phyloP scores from a whole-genome alignment of 345 rosid species.

The Corymbia maculata region DNA sequence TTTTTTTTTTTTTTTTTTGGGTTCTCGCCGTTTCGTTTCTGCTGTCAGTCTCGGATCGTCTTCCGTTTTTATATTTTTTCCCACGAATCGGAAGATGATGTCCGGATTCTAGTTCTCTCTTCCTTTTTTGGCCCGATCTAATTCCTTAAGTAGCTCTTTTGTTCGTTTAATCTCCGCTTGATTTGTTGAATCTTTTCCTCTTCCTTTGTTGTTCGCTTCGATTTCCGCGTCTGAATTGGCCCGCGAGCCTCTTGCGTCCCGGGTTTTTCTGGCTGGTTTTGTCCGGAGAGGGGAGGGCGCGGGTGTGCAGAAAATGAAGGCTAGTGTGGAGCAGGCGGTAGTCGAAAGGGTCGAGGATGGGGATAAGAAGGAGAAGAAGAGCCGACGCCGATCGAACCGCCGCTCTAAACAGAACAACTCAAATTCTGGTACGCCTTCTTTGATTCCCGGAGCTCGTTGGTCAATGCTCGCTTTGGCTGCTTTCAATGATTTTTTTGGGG shows the following conservation, averaged over 20 bases:
- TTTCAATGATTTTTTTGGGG: background rate
- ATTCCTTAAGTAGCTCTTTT: background rate
- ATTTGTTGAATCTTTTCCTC: background rate
- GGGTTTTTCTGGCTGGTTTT: background rate
- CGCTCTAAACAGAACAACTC: conserved; percentile 51
- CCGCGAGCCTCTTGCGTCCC: background rate
- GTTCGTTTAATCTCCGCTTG: background rate
- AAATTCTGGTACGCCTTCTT: conserved; percentile 1
- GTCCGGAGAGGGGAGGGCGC: background rate
- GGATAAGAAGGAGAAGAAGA: conserved; percentile 65
- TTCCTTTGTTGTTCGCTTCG: background rate
- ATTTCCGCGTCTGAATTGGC: background rate
- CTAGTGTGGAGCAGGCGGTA: conserved; percentile 24
- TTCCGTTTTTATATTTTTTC: conserved; percentile 40
- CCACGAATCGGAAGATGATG: conserved; percentile 47
- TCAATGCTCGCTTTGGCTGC: background rate
- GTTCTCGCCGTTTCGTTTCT: background rate
- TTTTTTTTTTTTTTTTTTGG: background rate
- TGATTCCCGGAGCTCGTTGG: background rate
- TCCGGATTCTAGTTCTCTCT: background rate
- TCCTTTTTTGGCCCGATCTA: conserved; percentile 1
- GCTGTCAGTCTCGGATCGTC: conserved; percentile 10
- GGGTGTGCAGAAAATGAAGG: conserved; percentile 24
- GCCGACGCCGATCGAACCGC: conserved; percentile 51
- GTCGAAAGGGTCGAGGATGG: conserved; percentile 42